phyloP scores from a whole-genome alignment of 2,329 filamentous ascomycete genomes.

The Fusarium veterinarium region DNA sequence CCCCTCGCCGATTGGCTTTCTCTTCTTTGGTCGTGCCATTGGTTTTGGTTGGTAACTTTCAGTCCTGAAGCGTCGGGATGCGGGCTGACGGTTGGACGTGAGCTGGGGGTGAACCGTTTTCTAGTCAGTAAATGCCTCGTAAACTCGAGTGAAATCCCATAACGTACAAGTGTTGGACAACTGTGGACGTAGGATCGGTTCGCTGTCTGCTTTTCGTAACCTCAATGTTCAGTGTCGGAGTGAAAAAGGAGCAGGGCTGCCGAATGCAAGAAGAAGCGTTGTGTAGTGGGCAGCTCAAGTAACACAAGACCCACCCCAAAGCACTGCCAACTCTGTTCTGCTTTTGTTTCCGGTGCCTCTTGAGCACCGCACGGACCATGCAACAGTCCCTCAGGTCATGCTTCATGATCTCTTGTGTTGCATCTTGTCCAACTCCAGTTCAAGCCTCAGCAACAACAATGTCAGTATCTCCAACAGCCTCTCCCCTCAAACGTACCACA shows the following conservation, averaged over 20 bases:
- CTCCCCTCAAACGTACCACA: fast-evolving
- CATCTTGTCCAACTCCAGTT: not conserved
- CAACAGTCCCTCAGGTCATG: fast-evolving
- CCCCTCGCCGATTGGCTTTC: no score
- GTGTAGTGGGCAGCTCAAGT: not conserved
- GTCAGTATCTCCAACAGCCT: not conserved
- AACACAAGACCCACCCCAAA: not conserved
- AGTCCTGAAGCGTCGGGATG: no score
- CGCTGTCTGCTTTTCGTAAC: fast-evolving
- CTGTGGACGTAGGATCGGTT: fast-evolving
- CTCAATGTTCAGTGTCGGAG: fast-evolving
- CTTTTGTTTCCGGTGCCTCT: not conserved
- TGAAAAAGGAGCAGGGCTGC: slow-evolving; percentile 36
- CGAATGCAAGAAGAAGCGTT: fast-evolving
- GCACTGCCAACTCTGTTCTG: not conserved
- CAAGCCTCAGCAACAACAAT: not conserved
- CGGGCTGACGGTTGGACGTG: no score
- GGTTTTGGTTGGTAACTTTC: no score
- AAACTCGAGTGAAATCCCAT: not conserved
- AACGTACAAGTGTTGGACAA: not conserved
- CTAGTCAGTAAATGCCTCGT: no score
- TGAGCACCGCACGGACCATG: not conserved
- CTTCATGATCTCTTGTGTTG: not conserved
- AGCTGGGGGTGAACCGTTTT: no score
- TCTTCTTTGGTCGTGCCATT: no score